These are phyloP conservation scores for Paramecium tetraurelia DNA, from an alignment of 73 alveolate genomes.

Conservation along the genomic window DNA sequence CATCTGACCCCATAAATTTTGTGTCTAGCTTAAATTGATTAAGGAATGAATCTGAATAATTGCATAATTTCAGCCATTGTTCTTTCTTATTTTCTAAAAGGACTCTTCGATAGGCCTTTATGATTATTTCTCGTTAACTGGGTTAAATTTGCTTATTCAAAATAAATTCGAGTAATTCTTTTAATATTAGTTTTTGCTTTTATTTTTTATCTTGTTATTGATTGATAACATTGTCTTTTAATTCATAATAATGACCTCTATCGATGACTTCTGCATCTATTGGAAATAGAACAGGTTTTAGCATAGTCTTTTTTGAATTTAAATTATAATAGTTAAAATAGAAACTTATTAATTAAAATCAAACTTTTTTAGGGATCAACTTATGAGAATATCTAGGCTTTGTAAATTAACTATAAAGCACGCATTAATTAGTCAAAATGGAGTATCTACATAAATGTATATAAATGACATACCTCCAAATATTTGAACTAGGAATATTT, in stretches of 20 bases:
- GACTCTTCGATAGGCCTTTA: background rate
- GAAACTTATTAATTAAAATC: background rate
- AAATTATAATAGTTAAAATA: background rate
- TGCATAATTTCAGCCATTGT: background rate
- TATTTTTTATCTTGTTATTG: background rate
- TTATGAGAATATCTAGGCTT: constrained; percentile 33
- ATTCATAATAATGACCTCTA: background rate
- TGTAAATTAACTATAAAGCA: background rate
- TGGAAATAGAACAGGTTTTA: background rate
- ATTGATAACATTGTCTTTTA: background rate
- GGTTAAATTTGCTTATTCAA: background rate
- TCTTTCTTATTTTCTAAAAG: background rate
- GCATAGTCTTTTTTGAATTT: background rate
- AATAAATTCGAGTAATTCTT: background rate
- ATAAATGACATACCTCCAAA: background rate
- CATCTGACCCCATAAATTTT: background rate
- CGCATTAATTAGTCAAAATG: background rate
- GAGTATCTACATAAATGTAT: background rate
- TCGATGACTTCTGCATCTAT: background rate
- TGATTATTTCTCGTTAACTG: background rate
- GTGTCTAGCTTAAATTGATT: background rate
- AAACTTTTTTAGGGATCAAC: background rate
- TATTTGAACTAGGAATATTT: background rate
- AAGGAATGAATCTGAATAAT: background rate
- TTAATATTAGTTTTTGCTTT: background rate